Conservation (phyloP, 306 rosid species). For the Lotus japonicus region DNA sequence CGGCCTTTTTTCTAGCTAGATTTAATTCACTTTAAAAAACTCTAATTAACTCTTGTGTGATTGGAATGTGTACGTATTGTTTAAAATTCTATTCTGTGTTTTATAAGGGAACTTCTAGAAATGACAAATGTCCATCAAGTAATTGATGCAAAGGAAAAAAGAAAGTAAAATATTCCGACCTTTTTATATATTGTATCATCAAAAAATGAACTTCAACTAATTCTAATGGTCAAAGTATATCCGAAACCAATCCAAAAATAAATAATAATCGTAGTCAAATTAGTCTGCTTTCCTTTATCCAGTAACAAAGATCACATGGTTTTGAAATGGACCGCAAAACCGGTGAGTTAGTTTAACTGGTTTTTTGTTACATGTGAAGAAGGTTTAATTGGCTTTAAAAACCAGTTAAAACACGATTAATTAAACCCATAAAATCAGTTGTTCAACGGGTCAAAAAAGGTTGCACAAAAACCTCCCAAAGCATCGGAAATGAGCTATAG, state of each 20-base stretch:
- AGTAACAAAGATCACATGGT: too few relatives aligned
- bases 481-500: too few relatives aligned
- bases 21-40: neutral
- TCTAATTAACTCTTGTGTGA: neutral
- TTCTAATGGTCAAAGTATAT: neutral
- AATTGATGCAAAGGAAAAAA: neutral
- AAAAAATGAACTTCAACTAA: neutral
- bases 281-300: neutral
- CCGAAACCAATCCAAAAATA: neutral
- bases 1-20: too few relatives aligned
- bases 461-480: too few relatives aligned
- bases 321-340: too few relatives aligned
- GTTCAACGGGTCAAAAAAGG: too few relatives aligned
- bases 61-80: neutral
- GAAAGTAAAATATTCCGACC: neutral
- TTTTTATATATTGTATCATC: neutral
- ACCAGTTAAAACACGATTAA: too few relatives aligned
- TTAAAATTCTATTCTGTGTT: neutral
- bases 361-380: too few relatives aligned
- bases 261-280: neutral
- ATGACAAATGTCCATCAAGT: neutral
- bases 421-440: too few relatives aligned
- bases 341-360: too few relatives aligned
- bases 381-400: too few relatives aligned
- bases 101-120: too few relatives aligned